Conservation (phyloP, 768 basidiomycete genomes). For the Russula sp. region DNA sequence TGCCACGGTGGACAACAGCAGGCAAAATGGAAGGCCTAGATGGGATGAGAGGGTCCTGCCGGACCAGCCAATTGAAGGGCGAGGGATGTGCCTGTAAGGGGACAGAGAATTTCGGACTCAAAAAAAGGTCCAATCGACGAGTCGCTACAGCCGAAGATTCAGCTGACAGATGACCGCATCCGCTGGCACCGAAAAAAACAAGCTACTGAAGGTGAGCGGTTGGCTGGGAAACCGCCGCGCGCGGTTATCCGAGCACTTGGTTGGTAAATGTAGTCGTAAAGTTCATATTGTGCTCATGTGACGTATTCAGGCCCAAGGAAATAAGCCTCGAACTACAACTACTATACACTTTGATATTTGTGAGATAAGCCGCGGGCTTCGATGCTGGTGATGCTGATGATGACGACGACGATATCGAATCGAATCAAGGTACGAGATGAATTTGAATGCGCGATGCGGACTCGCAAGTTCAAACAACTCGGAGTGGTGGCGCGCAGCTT, state of each 20-base stretch:
- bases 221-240: slow-evolving; percentile 12
- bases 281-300: not conserved
- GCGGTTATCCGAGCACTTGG: slow-evolving; percentile 1
- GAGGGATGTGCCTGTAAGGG: not conserved
- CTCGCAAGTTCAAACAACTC: not conserved
- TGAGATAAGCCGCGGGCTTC: slow-evolving; percentile 14
- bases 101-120: not conserved
- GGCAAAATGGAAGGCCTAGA: not conserved
- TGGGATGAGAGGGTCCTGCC: not conserved
- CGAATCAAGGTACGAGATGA: not conserved
- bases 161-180: not conserved
- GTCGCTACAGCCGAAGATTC: not conserved
- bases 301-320: not conserved
- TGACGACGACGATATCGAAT: too few relatives aligned
- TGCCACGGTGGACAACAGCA: not conserved
- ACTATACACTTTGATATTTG: not conserved
- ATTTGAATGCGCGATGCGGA: not conserved
- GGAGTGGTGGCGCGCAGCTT: not conserved
- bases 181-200: not conserved
- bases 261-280: not conserved
- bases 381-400: slow-evolving; percentile 9
- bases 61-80: too few relatives aligned
- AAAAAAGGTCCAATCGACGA: not conserved
- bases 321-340: not conserved
- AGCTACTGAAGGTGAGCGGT: not conserved